Evolutionary conservation across 371 early-diverging fungal species (phyloP), one percentile per base, ranked within the genome.

Genomic region (Saksenaea vasiformis): DNA sequence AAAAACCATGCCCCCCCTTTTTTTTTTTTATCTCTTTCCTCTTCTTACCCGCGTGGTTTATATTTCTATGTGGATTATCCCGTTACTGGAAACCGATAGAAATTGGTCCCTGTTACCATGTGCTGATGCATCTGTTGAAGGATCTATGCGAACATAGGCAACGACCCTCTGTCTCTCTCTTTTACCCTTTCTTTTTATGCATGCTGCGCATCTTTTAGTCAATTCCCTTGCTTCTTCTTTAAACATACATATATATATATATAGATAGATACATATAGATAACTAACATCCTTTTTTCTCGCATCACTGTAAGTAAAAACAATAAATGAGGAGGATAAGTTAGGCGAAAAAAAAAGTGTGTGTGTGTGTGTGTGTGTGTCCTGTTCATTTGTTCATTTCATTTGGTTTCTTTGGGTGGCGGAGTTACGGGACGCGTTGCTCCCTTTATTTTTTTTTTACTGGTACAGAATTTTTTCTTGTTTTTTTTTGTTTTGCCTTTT

Each of bases 401-500:
- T n/a, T n/a, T n/a, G n/a, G 31, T 31, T 31, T 4, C 31, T 47
- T 47, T 10, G n/a, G 17, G 51, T 47, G 51, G 51, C 51, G 51
- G 51, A 47, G 51, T 47, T 47, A 4, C 5, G 22, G 24, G n/a
- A 47, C 51, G 51, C 51, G 51, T 47, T 22, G 22, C 51, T 22
- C 24, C 24, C 24, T 47, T 47, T 44, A n/a, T 47, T 47, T 47
- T n/a, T 39, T 2, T 39, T 39, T 39, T n/a, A 11, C 11, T 22
- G 8, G 51, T 11, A 22, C 51, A n/a, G 8, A 47, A 28, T 51
- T 38, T 53, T 31, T 34, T 11, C 39, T 51, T 59, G 54, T 43
- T 39, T 17, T 39, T 39, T 65, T 44, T 54, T 60, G 24, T 26
- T 60, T 39, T 43, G 28, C 51, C 10, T 38, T 43, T 44, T 43